These are phyloP conservation scores for Salix koriyanagi DNA, from an alignment of 345 rosid genomes.

Conservation along the genomic window DNA sequence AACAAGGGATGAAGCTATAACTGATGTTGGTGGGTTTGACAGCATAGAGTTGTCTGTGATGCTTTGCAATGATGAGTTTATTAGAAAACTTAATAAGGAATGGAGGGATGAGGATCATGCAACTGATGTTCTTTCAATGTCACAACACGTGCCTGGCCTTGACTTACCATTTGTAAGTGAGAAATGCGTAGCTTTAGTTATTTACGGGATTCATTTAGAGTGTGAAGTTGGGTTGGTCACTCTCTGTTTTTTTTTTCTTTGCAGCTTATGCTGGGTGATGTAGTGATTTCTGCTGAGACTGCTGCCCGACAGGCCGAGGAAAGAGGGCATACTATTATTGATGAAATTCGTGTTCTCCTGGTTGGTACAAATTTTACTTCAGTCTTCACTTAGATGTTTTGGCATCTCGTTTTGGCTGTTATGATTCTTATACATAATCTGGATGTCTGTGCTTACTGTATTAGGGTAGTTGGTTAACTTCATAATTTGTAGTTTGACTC, in stretches of 20 bases:
- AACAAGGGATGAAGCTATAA: conserved; percentile 69
- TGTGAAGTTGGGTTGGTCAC: neutral
- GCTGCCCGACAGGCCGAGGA: conserved; percentile 92
- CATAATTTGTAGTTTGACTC: neutral
- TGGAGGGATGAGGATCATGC: conserved; percentile 96
- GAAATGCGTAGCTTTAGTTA: neutral
- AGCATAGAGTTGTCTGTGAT: conserved; percentile 75
- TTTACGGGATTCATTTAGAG: neutral
- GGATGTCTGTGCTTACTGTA: too few species aligned
- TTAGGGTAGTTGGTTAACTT: neutral
- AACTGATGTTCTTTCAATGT: conserved; percentile 96
- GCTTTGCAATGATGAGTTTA: conserved; percentile 82
- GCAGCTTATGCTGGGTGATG: conserved; percentile 96
- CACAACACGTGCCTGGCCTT: conserved; percentile 68
- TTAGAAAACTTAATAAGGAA: conserved; percentile 77
- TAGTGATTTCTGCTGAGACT: conserved; percentile 87
- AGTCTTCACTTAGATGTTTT: neutral
- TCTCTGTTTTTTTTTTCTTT: conserved; percentile 11
- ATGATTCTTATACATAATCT: too few species aligned
- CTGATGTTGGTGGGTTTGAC: conserved; percentile 62
- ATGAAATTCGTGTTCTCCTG: conserved; percentile 90
- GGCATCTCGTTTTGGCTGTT: neutral
- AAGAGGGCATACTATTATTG: conserved; percentile 81
- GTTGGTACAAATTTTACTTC: conserved; percentile 35
- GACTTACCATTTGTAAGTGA: conserved; percentile 74